Evolutionary conservation across 345 rosid species (phyloP).

Genomic region (Ailanthus altissimus): DNA sequence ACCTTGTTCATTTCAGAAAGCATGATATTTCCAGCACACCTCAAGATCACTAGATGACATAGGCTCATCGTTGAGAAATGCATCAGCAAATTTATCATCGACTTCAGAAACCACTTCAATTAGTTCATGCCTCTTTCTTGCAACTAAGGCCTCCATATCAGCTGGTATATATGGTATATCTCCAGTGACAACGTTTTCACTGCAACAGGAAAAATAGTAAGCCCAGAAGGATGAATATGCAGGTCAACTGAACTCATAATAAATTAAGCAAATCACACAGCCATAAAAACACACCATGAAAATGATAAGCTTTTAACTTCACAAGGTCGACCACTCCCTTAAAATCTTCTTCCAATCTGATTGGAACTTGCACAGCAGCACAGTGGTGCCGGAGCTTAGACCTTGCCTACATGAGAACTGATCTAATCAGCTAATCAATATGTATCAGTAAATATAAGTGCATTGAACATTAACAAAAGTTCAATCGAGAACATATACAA

Average conservation of each 20-base stretch:
- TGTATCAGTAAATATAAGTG: not conserved
- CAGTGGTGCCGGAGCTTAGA: conserved; percentile 90
- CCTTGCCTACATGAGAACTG: conserved; percentile 63
- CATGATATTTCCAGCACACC: conserved; percentile 43
- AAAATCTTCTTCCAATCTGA: conserved; percentile 89
- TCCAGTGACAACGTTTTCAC: conserved; percentile 72
- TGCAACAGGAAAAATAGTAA: conserved; percentile 38
- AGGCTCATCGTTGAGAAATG: conserved; percentile 84
- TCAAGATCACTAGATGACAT: conserved; percentile 76
- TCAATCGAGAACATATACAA: not conserved
- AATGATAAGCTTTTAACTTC: conserved; percentile 62
- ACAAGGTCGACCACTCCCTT: conserved; percentile 92
- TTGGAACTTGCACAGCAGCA: conserved; percentile 97
- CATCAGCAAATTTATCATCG: conserved; percentile 90
- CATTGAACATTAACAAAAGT: not conserved
- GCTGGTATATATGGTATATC: conserved; percentile 86
- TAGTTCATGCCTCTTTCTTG: conserved; percentile 84
- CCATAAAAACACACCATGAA: conserved; percentile 61
- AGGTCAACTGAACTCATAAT: not conserved
- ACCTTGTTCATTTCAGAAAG: not conserved
- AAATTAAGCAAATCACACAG: conserved; percentile 12
- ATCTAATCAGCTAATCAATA: conserved; percentile 2
- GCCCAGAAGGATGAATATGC: not conserved
- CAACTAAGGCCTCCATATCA: conserved; percentile 69
- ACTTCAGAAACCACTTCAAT: conserved; percentile 94